Evolutionary conservation across 495 filamentous ascomycete species (phyloP), one percentile per base, ranked within the genome.

Genomic region (Usnea hakonensis): DNA sequence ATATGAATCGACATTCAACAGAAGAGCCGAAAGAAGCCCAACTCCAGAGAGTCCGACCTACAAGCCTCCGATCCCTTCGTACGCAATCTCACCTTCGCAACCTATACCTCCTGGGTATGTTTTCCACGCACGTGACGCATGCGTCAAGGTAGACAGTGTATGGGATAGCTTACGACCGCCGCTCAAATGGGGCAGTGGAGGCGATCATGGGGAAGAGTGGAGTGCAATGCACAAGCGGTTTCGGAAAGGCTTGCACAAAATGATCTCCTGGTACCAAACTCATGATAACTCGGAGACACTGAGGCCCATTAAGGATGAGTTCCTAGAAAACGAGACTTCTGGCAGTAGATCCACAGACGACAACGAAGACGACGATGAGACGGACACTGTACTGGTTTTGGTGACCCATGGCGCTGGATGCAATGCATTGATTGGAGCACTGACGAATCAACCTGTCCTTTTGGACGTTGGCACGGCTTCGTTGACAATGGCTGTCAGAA

Each of bases 331-430:
- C 43, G 26, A 33, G 35, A 30, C 16, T 58, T 46, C 38, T 43
- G 60, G n/a, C n/a, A 57, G 23, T 19, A 60, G 38, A 35, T 66
- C 19, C 59, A 61, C n/a, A 55, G 67, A 65, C 26, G 38, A 46
- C 30, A 37, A 11, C n/a, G 75, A n/a, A n/a, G n/a, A 81, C 7
- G 74, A 78, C 17, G 78, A 82, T 4, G 81, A 86, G 30, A 75
- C 80, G 6, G 90, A 97, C 67, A 81, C 89, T 0, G 84, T 97
- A 9, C 73, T 99, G n/a, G 80, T 99, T 35, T 74, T 99, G 16
- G 90, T 99, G 56, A 96, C 95, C 0, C 94, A 99, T 68, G 93
- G 93, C n/a, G 95, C 95, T 14, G 95, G 92, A 55, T 96, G 94
- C 74, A 99, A 99, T 74, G 95, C 94, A 0, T 74, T 99, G 54